Conservation (phyloP, 306 rosid species). For the Cicer pinnatifidum region DNA sequence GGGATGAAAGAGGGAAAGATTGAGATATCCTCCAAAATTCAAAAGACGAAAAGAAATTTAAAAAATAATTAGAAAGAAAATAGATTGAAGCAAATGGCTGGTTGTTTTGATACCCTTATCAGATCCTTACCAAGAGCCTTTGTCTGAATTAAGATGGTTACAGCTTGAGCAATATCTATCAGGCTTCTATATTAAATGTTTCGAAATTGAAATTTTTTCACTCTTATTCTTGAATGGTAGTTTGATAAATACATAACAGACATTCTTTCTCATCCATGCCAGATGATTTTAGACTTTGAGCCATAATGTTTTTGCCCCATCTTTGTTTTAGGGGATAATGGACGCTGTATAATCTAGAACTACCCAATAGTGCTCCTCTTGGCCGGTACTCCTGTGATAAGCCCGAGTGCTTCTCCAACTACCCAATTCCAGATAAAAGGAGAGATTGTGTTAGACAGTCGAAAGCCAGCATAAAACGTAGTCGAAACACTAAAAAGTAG, state of each 20-base stretch:
- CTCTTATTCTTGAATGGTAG: too few relatives aligned
- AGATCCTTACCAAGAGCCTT: conserved; percentile 6
- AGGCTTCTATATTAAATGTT: not conserved
- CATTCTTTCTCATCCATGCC: too few relatives aligned
- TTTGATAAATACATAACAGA: too few relatives aligned
- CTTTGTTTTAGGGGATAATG: too few relatives aligned
- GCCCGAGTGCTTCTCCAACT: not conserved
- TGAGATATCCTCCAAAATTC: conserved; percentile 9
- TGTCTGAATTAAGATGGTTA: not conserved
- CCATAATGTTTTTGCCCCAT: too few relatives aligned
- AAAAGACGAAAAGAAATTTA: not conserved
- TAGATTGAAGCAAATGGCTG: not conserved
- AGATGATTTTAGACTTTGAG: too few relatives aligned
- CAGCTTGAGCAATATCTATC: not conserved
- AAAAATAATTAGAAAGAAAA: not conserved
- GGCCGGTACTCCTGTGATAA: not conserved
- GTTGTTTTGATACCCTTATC: conserved; percentile 1
- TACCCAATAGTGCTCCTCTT: not conserved
- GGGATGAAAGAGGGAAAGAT: conserved; percentile 4
- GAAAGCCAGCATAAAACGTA: too few relatives aligned
- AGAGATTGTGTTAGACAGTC: too few relatives aligned
- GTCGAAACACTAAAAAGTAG: too few relatives aligned
- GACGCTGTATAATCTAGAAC: not conserved
- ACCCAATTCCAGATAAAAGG: too few relatives aligned
- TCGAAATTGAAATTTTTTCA: not conserved